Evolutionary conservation across 805 yeast species (phyloP).

Genomic region (Saccharomycopsis vini): DNA sequence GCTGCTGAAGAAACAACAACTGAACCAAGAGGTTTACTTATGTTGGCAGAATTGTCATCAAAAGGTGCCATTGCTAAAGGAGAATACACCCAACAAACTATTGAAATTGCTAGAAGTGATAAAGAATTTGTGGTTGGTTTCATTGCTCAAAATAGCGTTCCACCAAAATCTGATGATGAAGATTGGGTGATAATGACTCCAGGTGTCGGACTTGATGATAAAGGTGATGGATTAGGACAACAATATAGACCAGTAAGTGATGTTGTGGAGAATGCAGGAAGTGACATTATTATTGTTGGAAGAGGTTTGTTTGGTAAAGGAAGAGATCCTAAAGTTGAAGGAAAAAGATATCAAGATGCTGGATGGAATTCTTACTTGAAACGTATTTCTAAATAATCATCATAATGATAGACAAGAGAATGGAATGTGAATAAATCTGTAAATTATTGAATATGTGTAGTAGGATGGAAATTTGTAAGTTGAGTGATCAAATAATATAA

Average conservation of each 20-base stretch:
- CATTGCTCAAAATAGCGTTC: conserved; percentile 87
- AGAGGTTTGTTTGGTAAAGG: conserved; percentile 94
- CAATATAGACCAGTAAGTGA: conserved; percentile 89
- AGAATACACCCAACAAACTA: conserved; percentile 77
- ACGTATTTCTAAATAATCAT: not conserved
- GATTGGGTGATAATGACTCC: conserved; percentile 98
- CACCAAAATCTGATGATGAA: conserved; percentile 72
- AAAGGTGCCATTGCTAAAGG: conserved; percentile 92
- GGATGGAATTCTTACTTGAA: conserved; percentile 86
- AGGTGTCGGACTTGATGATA: conserved; percentile 96
- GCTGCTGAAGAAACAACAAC: conserved; percentile 51
- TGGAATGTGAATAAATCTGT: too few species aligned
- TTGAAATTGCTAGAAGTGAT: conserved; percentile 82
- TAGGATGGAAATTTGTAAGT: too few species aligned
- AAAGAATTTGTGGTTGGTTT: conserved; percentile 91
- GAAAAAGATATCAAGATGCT: conserved; percentile 80
- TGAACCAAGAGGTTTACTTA: conserved; percentile 82
- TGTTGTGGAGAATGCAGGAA: conserved; percentile 66
- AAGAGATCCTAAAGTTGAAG: conserved; percentile 82
- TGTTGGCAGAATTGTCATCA: conserved; percentile 93
- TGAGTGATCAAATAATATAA: too few species aligned
- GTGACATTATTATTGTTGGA: conserved; percentile 96
- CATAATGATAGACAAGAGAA: too few species aligned
- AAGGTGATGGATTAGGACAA: conserved; percentile 92
- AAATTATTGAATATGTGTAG: too few species aligned